Evolutionary conservation across 805 yeast genomes (phyloP), one percentile per base, ranked within the genome.

Genomic region (Teunomyces funiuensis): DNA sequence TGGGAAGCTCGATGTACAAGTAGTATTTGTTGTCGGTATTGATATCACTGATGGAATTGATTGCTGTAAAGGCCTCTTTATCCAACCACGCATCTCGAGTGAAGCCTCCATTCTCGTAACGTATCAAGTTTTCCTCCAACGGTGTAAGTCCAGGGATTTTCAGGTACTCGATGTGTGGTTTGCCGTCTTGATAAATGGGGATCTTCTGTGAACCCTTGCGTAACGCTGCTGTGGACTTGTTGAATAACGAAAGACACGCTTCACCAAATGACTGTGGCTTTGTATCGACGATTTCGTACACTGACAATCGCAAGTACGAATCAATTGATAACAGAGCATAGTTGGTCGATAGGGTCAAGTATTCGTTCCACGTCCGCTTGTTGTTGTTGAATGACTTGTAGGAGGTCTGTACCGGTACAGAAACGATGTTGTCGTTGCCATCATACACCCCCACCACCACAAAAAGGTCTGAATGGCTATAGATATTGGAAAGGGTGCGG

Each of bases 71-170:
- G 0, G 84, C 76, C 42, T 85, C 51, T 33, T 77, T 71, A 54
- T 88, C 96, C 7, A 89, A 67, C 97, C 97, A 90, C 37, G 75
- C 79, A 1, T 78, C 60, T 5, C 76, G 61, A 4, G 74, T 64
- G 18, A 79, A 66, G 18, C 85, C 90, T 1, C 89, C 89, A 45
- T 76, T 72, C 53, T 84, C 89, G 53, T 82, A 85, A 37, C 63
- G 65, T 47, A 84, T 82, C 30, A 85, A 66, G 37, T 74, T 66
- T 36, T 58, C 59, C 47, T 84, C 88, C 14, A 79, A 54, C 5
- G 69, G 53, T 3, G 57, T 61, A 20, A 58, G 42, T 7, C 55
- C 55, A 4, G 48, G 31, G 3, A 53, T 39, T 13, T 52, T 52
- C 16, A 55, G 55, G 37, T 58, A 56, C 15, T 53, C 52, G 4